phyloP scores from a whole-genome alignment of 75 land plant species.

The Ceratopteris richardii region DNA sequence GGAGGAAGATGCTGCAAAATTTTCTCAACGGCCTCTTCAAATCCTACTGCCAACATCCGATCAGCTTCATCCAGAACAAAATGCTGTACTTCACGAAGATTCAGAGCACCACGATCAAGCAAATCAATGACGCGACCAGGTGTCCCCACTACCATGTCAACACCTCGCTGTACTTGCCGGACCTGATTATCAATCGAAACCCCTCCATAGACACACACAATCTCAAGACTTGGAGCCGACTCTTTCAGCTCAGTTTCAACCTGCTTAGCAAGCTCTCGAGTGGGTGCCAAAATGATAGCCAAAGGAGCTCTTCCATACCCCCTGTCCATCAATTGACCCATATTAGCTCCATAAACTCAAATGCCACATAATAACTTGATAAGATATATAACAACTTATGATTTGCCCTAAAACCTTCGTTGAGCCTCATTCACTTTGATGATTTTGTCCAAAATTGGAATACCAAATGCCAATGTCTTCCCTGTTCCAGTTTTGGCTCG shows the following conservation, averaged over 20 bases:
- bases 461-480: constrained; percentile 85
- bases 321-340: constrained; percentile 4
- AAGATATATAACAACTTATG: background rate
- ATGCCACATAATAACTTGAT: background rate
- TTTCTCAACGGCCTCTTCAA: constrained; percentile 10
- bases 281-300: constrained; percentile 44
- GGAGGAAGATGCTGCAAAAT: constrained; percentile 9
- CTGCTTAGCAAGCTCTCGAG: constrained; percentile 73
- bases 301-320: constrained; percentile 7
- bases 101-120: background rate
- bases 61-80: constrained; percentile 16
- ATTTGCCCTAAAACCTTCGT: background rate
- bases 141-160: constrained; percentile 9
- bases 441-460: constrained; percentile 58
- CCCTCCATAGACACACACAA: constrained; percentile 10
- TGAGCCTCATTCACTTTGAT: constrained; percentile 4
- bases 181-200: constrained; percentile 9
- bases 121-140: constrained; percentile 12
- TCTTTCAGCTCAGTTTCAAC: constrained; percentile 51
- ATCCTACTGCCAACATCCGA: constrained; percentile 10
- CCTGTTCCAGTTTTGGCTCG: constrained; percentile 81
- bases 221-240: constrained; percentile 2
- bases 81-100: background rate
- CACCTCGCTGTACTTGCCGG: constrained; percentile 1
- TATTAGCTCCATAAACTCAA: no score